Base-by-base conservation (phyloP, 176 grass and related monocot species). In the Carex cristatella region DNA sequence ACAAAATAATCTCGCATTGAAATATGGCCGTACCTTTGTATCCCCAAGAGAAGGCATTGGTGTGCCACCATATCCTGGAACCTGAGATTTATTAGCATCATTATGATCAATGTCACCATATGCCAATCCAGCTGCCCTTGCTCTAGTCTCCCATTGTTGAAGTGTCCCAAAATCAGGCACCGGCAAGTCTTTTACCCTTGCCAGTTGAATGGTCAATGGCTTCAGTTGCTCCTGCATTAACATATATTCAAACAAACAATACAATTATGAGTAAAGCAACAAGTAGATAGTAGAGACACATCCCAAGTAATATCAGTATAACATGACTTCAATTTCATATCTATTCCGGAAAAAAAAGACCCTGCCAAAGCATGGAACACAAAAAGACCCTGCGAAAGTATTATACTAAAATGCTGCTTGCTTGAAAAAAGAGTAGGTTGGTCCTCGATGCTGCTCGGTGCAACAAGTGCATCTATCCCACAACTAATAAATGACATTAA, bases 121-220 rank as follows among this genome's bases (percentile, higher is more conserved):
- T 62, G 73, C 82, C 76, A 79, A 86, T 84, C 81, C 88, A 78
- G 90, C 90, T 80, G 89, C 77, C 82, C 85, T 91, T 83, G 87
- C 91, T 85, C 91, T 89, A 37, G 85, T 82, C 90, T 99, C 93
- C 93, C 96, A 99, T 87, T 91, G 84, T 90, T 92, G 93, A 53
- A 99, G 84, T 77, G 86, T 99, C 74, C 93, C 96, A 92, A 95
- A 99, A 85, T 95, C 96, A 85, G 96, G 96, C 28, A 89, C 88
- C 81, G 93, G 88, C 49, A 99, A 86, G 87, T 99, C 94, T 84
- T 89, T 95, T 63, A 99, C 93, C 86, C 93, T 95, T 2, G 58
- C 68, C 81, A 99, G 90, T 81, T 92, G 96, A 59, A 83, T 59
- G 30, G 67, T 80, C 84, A 99, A 86, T 81, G 93, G 93, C 66